Base-by-base conservation (phyloP, 768 basidiomycete genomes). In the Boletus tylopilopsis region DNA sequence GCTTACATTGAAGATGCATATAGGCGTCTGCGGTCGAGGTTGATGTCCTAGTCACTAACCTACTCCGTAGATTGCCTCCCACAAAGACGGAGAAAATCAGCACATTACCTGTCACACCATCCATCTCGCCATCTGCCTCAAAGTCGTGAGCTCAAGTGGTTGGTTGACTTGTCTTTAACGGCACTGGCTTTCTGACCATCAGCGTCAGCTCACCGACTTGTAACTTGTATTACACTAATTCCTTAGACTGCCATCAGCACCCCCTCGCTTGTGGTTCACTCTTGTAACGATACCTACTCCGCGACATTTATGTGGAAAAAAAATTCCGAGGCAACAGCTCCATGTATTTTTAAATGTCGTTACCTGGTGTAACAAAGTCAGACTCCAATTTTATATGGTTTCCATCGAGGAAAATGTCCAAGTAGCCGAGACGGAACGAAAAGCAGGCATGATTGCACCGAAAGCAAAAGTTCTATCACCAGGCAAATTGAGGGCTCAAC, bases 71-170 rank as follows among this genome's bases (percentile, higher is more conserved):
- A 36, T 46, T 58, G 23, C 43, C 51, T 13, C 32, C n/a, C 8
- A 16, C 13, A 11, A 64, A 56, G 36, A 54, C 46, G 5, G 42
- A 49, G 13, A 57, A 44, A 38, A 49, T 43, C n/a, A 46, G 54
- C 13, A 18, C 55, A 12, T 32, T 53, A 29, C 42, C 65, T 11
- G 42, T 50, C 38, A 18, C 53, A 10, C 54, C 44, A 1, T 43
- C 54, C 19, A 43, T 47, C 13, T 38, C 59, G 7, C 37, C 52
- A 18, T 56, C 60, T 21, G 21, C 33, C 11, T 47, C 63, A 23
- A 59, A 38, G 37, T 19, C 50, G 21, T 67, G 50, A 65, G 8
- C 33, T 16, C 25, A 8, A 33, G 38, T 32, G n/a, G 42, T 42
- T 5, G 18, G 36, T 39, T 6, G n/a, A 15, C n/a, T 36, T 9